Base-by-base conservation (phyloP, 1,284 basidiomycete species). In the Apiotrichum brassicae region DNA sequence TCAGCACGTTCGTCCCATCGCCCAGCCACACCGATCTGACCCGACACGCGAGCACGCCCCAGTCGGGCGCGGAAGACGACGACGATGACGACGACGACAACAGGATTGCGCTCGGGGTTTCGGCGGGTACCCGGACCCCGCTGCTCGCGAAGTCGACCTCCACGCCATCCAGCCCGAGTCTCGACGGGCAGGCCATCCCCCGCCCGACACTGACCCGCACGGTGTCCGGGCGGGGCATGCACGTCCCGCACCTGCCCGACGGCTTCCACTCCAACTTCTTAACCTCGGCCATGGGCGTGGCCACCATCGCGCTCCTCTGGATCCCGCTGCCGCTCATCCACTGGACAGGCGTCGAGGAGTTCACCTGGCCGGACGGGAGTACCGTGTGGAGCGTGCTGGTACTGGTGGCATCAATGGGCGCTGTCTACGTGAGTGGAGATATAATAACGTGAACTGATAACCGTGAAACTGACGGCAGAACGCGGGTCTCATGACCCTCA, bases 201-300 rank as follows among this genome's bases (percentile, higher is more conserved):
- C n/a, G 28, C 26, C 40, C 24, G 25, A 28, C 22, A 26, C 36
- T 4, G 22, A 25, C 18, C 12, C 49, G 18, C 26, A 39, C 37
- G 20, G 18, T 33, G 12, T 40, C 39, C 39, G 39, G 39, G 8
- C 14, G 34, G 20, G 32, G 43, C 35, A 13, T 30, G 25, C 36
- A 39, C 43, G 43, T 53, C 13, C 54, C 60, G 3, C 40, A 49
- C 11, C 60, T 74, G 3, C 71, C 72, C 0, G 51, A 65, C 1
- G 71, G 68, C 2, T 53, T 74, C 16, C 72, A 71, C 54, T 64
- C 69, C n/a, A 72, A 74, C 49, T 71, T 74, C 49, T 52, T 74
- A 20, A 73, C 71, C 0, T 65, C 63, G 33, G 64, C 64, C 50
- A 67, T 74, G 22, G 72, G 72, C 24, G 18, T 73, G 16, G 61